These are phyloP conservation scores for Andrographis paniculata DNA, from an alignment of 305 asterid species.

Conservation along the genomic window DNA sequence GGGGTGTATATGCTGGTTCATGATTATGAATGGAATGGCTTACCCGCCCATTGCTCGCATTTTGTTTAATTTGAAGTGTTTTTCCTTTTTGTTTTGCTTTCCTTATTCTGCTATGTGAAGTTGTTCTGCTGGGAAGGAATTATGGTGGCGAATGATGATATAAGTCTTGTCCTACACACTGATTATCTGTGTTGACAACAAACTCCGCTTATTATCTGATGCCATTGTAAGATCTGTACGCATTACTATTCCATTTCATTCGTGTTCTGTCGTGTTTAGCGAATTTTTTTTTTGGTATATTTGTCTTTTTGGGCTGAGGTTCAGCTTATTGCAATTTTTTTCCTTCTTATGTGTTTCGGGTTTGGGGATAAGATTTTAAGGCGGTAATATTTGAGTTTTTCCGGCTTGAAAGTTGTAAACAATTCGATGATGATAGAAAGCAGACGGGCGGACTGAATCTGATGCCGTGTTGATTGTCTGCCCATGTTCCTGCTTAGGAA, in stretches of 20 bases:
- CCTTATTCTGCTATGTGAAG: background rate
- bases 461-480: constrained; percentile 84
- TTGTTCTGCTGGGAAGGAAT: background rate
- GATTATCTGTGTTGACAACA: constrained; percentile 38
- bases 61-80: background rate
- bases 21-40: too few relatives aligned
- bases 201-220: constrained; percentile 72
- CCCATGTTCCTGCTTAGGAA: constrained; percentile 31
- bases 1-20: too few relatives aligned
- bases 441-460: constrained; percentile 89
- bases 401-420: background rate
- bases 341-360: too few relatives aligned
- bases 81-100: background rate
- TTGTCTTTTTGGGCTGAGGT: background rate
- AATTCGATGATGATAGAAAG: constrained; percentile 42
- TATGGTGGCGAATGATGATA: constrained; percentile 31
- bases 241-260: too few relatives aligned
- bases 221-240: constrained; percentile 16
- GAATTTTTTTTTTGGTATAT: background rate
- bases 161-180: constrained; percentile 48
- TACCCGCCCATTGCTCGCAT: too few relatives aligned
- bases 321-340: background rate
- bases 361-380: constrained; percentile 17
- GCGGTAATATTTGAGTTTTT: constrained; percentile 30
- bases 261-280: background rate